Evolutionary conservation across 129 eudicot genomes (phyloP).

Genomic region (carrot (Daucus carota)): DH1_v3.0 NC_030381.2:28026501-28027000

Average conservation of each 20-base stretch:
- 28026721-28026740: slow-evolving; percentile 61
- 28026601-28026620: slow-evolving; percentile 50
- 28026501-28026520: slow-evolving; percentile 46
- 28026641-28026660: slow-evolving; percentile 54
- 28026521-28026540: slow-evolving; percentile 54
- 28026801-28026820: slow-evolving; percentile 45
- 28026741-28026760: slow-evolving; percentile 55
- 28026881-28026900: slow-evolving; percentile 51
- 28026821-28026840: slow-evolving; percentile 68
- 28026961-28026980: slow-evolving; percentile 49
- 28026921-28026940: slow-evolving; percentile 52
- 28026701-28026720: slow-evolving; percentile 59
- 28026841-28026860: slow-evolving; percentile 52
- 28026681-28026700: slow-evolving; percentile 47
- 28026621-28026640: slow-evolving; percentile 53
- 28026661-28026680: slow-evolving; percentile 46
- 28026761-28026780: slow-evolving; percentile 58
- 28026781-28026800: slow-evolving; percentile 50
- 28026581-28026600: slow-evolving; percentile 65
- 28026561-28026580: slow-evolving; percentile 57
- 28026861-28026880: slow-evolving; percentile 54
- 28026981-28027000: slow-evolving; percentile 44
- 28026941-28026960: slow-evolving; percentile 64
- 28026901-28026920: slow-evolving; percentile 45
- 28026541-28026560: slow-evolving; percentile 39